Base-by-base conservation (phyloP, 495 filamentous ascomycete genomes). In the Cladorrhinum samala region DNA sequence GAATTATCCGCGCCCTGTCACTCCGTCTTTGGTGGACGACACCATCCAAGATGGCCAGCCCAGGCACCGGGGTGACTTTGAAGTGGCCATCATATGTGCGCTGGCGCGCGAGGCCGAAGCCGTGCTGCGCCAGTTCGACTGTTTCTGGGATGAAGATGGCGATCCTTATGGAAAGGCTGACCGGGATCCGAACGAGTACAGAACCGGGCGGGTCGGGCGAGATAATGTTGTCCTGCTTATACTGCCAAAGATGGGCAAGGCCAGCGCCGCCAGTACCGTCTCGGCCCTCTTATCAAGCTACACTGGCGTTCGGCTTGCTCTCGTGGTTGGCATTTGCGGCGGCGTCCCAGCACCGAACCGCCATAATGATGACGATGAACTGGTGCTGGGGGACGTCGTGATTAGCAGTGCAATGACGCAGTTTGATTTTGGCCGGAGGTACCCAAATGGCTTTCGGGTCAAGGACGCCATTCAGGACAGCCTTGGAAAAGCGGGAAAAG, bases 341-440 rank as follows among this genome's bases (percentile, higher is more conserved):
- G 68, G 61, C 14, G 55, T 62, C 2, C 67, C 65, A 3, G 13
- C 18, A 17, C 43, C 23, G 20, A 41, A 41, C 4, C 8, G 39
- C 4, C 7, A 41, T 14, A 18, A 41, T 9, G 47, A 40, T 16
- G 21, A 42, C 2, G 44, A 53, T n/a, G 63, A 71, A 27, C 54
- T 71, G 9, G 48, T 72, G 21, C 66, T 76, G 6, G 73, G 74
- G 9, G 74, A 77, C 58, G 68, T 76, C 1, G 60, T 76, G 23
- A 70, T 77, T 39, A 72, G 71, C 39, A 68, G 60, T 1, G 47
- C 37, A 7, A 36, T 74, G 8, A 42, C 73, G 36, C 70, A 71
- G n/a, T 46, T 20, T 46, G 66, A 71, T 49, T 66, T 71, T 56
- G 72, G 72, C 23, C 55, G 60, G 27, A 66, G 68, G 39, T 59